Evolutionary conservation across 73 alveolate species (phyloP).

Genomic region (Paramecium sonneborni): DNA sequence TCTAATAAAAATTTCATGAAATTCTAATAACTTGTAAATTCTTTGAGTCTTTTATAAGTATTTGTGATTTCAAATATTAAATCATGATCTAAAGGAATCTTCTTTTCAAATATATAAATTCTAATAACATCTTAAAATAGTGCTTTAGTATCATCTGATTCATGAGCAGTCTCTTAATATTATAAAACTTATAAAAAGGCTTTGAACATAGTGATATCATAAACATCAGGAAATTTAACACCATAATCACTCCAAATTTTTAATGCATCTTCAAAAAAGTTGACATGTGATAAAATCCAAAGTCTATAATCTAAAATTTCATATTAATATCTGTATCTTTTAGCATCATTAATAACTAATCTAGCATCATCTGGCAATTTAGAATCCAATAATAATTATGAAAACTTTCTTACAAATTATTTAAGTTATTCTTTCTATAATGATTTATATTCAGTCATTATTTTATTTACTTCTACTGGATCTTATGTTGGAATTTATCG

Average conservation of each 20-base stretch:
- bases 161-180: neutral
- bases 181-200: neutral
- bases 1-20: slow-evolving; percentile 12
- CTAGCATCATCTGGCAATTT: neutral
- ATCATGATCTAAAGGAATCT: neutral
- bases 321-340: slow-evolving; percentile 27
- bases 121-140: neutral
- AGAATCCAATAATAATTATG: neutral
- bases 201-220: neutral
- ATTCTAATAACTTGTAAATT: slow-evolving; percentile 15
- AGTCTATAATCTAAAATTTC: neutral
- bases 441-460: neutral
- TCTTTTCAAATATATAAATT: neutral
- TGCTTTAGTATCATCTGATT: slow-evolving; percentile 23
- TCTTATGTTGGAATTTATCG: neutral
- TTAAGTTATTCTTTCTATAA: neutral
- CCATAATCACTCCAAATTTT: slow-evolving; percentile 3
- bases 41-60: slow-evolving; percentile 33
- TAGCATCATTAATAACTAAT: slow-evolving; percentile 45
- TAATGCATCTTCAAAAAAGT: slow-evolving; percentile 2
- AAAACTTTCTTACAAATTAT: slow-evolving; percentile 15
- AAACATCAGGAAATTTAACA: neutral
- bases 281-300: neutral
- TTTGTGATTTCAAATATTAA: neutral
- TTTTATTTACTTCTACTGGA: neutral